These are phyloP conservation scores for Thermothielavioides terrestris DNA, from an alignment of 495 filamentous ascomycete species.

Conservation along the genomic window DNA sequence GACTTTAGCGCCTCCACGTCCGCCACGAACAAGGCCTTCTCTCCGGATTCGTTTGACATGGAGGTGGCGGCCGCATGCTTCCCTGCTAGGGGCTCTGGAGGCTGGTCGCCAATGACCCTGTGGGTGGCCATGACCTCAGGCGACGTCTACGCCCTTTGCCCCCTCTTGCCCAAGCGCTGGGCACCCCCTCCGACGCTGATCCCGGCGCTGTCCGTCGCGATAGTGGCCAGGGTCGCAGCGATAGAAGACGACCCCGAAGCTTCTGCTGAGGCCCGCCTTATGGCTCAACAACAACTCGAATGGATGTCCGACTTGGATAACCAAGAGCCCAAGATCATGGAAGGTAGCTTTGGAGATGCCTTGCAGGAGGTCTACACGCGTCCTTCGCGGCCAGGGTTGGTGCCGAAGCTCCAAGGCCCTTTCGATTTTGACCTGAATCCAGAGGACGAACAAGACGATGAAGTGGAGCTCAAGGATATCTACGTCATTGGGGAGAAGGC, in stretches of 20 bases:
- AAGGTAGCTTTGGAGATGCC: conserved; percentile 31
- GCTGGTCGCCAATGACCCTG: conserved; percentile 84
- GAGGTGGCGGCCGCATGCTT: conserved; percentile 81
- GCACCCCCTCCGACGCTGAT: conserved; percentile 64
- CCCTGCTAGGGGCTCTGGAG: conserved; percentile 63
- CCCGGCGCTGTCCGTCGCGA: conserved; percentile 65
- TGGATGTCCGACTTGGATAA: conserved; percentile 78
- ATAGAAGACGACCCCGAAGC: conserved; percentile 48
- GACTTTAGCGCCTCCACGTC: conserved; percentile 64
- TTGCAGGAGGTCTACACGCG: conserved; percentile 56
- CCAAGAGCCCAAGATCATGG: conserved; percentile 54
- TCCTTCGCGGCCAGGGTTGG: conserved; percentile 57
- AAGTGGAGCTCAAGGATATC: conserved; percentile 50
- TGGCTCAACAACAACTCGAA: conserved; percentile 60
- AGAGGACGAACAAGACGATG: conserved; percentile 58
- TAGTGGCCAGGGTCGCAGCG: conserved; percentile 56
- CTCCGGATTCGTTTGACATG: conserved; percentile 77
- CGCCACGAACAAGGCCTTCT: conserved; percentile 68
- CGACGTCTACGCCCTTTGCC: conserved; percentile 85
- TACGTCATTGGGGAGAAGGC: conserved; percentile 46
- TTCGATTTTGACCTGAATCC: conserved; percentile 61
- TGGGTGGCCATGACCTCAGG: conserved; percentile 86
- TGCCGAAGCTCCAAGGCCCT: conserved; percentile 78
- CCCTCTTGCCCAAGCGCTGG: conserved; percentile 75
- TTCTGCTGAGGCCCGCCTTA: conserved; percentile 48